A percentile compares a stretch with the other conserved stretches of the same genome.
These are phyloP conservation scores for Plasmopara viticola DNA, from an alignment of 352 stramenopile species.

Conservation along the genomic window DNA sequence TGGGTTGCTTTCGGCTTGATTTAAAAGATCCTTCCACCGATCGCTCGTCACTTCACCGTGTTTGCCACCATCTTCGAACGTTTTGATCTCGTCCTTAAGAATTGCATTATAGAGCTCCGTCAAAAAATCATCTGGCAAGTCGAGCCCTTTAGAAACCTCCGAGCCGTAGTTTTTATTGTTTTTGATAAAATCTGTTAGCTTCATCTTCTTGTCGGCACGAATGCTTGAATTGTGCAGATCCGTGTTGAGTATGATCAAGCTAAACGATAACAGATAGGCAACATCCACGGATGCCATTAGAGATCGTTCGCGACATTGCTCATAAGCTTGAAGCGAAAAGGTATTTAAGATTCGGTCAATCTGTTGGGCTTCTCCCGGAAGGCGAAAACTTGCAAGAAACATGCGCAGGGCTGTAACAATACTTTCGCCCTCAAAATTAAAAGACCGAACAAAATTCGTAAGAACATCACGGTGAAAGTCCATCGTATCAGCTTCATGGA, in stretches of 20 bases:
- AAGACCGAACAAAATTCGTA: constrained; percentile 62
- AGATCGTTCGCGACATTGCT: constrained; percentile 78
- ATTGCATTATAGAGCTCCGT: constrained; percentile 72
- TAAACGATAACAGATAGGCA: constrained; percentile 87
- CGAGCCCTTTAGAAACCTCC: constrained; percentile 69
- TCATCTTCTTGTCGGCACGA: constrained; percentile 81
- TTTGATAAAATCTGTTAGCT: constrained; percentile 77
- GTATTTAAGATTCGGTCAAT: constrained; percentile 85
- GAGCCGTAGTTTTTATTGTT: constrained; percentile 88
- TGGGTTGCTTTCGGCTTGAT: constrained; percentile 61
- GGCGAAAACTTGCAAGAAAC: constrained; percentile 79
- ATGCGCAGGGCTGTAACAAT: constrained; percentile 73
- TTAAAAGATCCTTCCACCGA: constrained; percentile 73
- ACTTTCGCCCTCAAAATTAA: constrained; percentile 74
- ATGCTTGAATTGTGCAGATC: constrained; percentile 87
- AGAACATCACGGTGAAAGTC: constrained; percentile 82
- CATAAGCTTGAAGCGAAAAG: constrained; percentile 81
- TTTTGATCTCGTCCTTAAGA: constrained; percentile 71
- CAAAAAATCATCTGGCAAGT: constrained; percentile 69
- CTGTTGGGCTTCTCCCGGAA: constrained; percentile 82
- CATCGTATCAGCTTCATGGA: constrained; percentile 76
- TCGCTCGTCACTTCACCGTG: constrained; percentile 72
- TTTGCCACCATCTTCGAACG: constrained; percentile 72
- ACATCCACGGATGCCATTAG: constrained; percentile 85
- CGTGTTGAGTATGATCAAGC: constrained; percentile 87